Conservation (phyloP, 2,329 filamentous ascomycete genomes). For the Verticillium isaacii region DNA sequence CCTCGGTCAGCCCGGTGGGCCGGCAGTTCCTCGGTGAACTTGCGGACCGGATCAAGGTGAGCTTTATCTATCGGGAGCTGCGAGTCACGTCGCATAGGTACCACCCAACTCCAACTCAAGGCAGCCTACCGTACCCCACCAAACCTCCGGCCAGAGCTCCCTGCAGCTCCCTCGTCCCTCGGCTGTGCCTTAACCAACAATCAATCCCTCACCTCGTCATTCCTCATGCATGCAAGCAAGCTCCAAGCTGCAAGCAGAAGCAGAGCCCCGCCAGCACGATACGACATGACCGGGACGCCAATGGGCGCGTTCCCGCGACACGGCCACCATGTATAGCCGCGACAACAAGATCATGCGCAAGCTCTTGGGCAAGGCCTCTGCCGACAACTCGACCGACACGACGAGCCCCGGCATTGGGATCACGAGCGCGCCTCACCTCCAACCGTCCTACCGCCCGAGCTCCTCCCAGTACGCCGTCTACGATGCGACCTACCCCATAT, state of each 20-base stretch:
- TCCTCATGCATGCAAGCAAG: background rate
- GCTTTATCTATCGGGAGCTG: background rate
- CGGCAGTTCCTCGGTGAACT: background rate
- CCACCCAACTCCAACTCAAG: background rate
- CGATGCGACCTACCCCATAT: slow-evolving; percentile 45
- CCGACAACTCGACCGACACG: slow-evolving; percentile 41
- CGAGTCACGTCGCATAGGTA: background rate
- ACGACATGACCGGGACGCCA: slow-evolving; percentile 4
- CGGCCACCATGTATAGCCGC: slow-evolving; percentile 43
- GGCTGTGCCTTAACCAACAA: background rate
- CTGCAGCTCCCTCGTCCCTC: background rate
- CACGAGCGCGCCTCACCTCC: slow-evolving; percentile 37
- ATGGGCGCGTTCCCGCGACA: slow-evolving; percentile 28
- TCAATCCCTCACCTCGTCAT: background rate
- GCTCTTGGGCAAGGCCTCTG: slow-evolving; percentile 49
- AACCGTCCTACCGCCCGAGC: slow-evolving; percentile 42
- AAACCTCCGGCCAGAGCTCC: background rate
- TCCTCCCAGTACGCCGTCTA: slow-evolving; percentile 53
- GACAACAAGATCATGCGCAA: slow-evolving; percentile 56
- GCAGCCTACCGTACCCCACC: background rate
- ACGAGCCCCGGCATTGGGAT: slow-evolving; percentile 35
- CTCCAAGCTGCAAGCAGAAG: background rate
- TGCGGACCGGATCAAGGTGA: background rate
- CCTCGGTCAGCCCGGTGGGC: background rate
- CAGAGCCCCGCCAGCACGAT: background rate